Evolutionary conservation across 2,329 filamentous ascomycete species (phyloP).

Genomic region (Hypomyces perniciosus): DNA sequence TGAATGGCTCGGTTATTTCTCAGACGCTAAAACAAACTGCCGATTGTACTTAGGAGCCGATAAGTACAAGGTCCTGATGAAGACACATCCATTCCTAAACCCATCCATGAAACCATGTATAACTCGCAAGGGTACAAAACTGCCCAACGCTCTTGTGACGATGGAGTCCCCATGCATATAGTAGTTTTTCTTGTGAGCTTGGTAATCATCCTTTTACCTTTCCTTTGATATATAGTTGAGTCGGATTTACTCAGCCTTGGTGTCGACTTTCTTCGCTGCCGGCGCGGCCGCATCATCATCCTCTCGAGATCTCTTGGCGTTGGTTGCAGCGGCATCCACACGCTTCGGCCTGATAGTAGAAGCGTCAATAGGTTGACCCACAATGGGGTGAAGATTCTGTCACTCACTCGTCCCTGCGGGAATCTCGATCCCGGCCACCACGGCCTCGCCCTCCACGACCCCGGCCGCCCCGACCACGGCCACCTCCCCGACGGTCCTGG

Average conservation of each 20-base stretch:
- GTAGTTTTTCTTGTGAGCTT: neutral
- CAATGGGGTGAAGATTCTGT: neutral
- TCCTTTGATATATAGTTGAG: neutral
- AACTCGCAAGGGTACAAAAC: conserved; percentile 8
- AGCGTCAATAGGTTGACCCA: neutral
- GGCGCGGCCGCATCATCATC: conserved; percentile 42
- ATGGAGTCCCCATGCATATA: neutral
- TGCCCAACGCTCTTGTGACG: neutral
- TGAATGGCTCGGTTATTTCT: neutral
- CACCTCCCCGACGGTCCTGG: conserved; percentile 41
- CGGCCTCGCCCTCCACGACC: conserved; percentile 39
- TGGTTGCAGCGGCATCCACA: conserved; percentile 20
- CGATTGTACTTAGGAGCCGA: too few species aligned
- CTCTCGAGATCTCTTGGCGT: conserved; percentile 51
- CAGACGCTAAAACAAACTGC: too few species aligned
- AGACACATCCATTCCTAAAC: too few species aligned
- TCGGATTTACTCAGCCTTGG: conserved; percentile 34
- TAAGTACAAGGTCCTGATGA: too few species aligned
- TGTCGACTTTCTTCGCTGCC: conserved; percentile 57
- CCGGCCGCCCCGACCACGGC: conserved; percentile 36
- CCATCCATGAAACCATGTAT: neutral
- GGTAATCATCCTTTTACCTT: neutral
- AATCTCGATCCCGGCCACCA: conserved; percentile 29
- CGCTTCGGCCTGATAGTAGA: neutral
- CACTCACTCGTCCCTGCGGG: conserved; percentile 19